A percentile compares a stretch with the other conserved stretches of the same genome.
Evolutionary conservation across 805 yeast species (phyloP).

Genomic region (Wickerhamiella spandovensis): DNA sequence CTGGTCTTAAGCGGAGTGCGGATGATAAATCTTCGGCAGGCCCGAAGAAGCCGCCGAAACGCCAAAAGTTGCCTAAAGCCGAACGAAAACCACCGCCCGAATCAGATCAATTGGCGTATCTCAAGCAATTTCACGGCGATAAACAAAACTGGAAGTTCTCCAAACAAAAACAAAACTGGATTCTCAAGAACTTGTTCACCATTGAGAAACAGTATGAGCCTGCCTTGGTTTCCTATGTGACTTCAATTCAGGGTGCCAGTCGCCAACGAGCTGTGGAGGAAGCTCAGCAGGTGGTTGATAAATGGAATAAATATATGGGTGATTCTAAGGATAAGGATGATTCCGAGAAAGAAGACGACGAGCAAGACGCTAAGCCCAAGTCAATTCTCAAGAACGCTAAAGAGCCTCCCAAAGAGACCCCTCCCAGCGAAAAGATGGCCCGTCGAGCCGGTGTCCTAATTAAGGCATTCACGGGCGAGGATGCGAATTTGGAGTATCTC

Average conservation of each 20-base stretch:
- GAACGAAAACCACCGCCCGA: conserved; percentile 63
- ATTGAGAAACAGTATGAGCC: conserved; percentile 42
- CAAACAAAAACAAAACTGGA: conserved; percentile 80
- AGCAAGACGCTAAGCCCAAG: conserved; percentile 12
- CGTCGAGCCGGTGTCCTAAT: conserved; percentile 14
- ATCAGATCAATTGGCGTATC: conserved; percentile 56
- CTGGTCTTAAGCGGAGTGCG: conserved; percentile 19
- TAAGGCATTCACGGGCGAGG: conserved; percentile 9
- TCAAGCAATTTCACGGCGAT: conserved; percentile 45
- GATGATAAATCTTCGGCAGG: conserved; percentile 8
- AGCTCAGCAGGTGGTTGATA: conserved; percentile 32
- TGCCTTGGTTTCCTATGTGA: conserved; percentile 38
- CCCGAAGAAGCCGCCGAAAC: conserved; percentile 49
- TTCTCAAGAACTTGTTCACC: conserved; percentile 43
- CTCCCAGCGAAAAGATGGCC: conserved; percentile 14
- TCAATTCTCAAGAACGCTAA: conserved; percentile 11
- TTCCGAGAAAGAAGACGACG: not conserved
- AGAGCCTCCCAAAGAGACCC: conserved; percentile 2
- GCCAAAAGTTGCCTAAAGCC: conserved; percentile 52
- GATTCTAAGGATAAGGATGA: conserved; percentile 10
- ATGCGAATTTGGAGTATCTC: conserved; percentile 9
- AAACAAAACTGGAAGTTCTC: conserved; percentile 65
- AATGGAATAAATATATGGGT: conserved; percentile 43
- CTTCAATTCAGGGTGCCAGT: conserved; percentile 59
- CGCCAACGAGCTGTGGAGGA: conserved; percentile 41